Conservation (phyloP, 495 filamentous ascomycete species). For the Penicillium atrosanguineum region DNA sequence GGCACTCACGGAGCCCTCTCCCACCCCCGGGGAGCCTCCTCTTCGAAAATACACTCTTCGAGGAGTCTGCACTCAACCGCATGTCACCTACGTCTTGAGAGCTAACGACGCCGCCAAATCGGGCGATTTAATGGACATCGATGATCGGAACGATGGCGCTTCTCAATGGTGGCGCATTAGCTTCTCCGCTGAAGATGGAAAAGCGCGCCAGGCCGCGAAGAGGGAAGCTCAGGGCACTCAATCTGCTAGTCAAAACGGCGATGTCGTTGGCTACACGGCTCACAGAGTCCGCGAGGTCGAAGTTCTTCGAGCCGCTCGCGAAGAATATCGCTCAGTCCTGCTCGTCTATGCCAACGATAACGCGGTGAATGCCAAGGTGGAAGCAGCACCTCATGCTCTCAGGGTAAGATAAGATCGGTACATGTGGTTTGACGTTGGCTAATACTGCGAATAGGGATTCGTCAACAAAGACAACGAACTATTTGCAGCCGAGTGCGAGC, state of each 20-base stretch:
- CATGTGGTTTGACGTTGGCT: not conserved
- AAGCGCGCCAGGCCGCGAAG: conserved; percentile 34
- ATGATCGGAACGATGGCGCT: conserved; percentile 18
- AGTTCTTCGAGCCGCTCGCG: conserved; percentile 52
- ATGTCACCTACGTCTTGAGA: conserved; percentile 52
- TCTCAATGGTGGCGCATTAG: conserved; percentile 58
- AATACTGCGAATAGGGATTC: conserved; percentile 36
- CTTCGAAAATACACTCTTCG: conserved; percentile 49
- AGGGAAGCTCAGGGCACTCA: conserved; percentile 16
- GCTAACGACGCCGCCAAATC: conserved; percentile 5
- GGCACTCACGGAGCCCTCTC: conserved; percentile 52
- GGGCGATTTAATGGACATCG: conserved; percentile 24
- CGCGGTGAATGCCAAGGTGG: conserved; percentile 35
- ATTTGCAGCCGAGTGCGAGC: conserved; percentile 43
- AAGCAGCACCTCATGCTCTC: conserved; percentile 35
- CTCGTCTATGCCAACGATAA: conserved; percentile 52
- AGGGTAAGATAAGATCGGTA: conserved; percentile 29
- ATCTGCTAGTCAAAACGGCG: conserved; percentile 25
- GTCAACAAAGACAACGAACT: conserved; percentile 46
- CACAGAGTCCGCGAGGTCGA: conserved; percentile 49
- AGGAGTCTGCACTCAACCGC: conserved; percentile 50
- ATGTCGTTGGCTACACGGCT: conserved; percentile 44
- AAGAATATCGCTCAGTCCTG: conserved; percentile 44
- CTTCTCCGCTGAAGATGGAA: conserved; percentile 48
- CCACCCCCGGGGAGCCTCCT: conserved; percentile 43